Conservation (phyloP, 805 yeast genomes). For the Candida quercuum region DNA sequence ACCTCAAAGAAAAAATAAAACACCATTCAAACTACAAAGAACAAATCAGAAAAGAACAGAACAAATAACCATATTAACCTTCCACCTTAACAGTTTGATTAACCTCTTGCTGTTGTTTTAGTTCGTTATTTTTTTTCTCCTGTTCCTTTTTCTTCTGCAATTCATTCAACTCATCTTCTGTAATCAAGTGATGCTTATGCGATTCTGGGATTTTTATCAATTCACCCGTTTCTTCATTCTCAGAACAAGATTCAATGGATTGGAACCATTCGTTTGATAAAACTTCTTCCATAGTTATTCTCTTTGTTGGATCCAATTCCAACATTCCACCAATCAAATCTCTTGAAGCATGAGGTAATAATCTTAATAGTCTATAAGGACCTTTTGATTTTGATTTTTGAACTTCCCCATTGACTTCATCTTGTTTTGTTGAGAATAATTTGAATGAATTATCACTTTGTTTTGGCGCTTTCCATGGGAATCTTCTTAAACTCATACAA, state of each 20-base stretch:
- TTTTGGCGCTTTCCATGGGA: slow-evolving; percentile 96
- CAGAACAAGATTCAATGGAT: slow-evolving; percentile 49
- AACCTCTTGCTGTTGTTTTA: slow-evolving; percentile 13
- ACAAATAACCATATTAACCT: too few relatives aligned
- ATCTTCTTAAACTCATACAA: slow-evolving; percentile 80
- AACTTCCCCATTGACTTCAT: slow-evolving; percentile 12
- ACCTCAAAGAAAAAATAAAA: too few relatives aligned
- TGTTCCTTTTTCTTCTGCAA: slow-evolving; percentile 32
- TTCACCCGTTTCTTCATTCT: slow-evolving; percentile 21
- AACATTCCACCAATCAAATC: slow-evolving; percentile 62
- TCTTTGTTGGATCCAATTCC: slow-evolving; percentile 46
- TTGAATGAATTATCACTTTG: slow-evolving; percentile 67
- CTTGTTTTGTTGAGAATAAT: slow-evolving; percentile 48
- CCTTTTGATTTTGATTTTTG: slow-evolving; percentile 48
- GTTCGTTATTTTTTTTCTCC: slow-evolving; percentile 24
- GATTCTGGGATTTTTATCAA: slow-evolving; percentile 25
- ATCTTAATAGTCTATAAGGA: slow-evolving; percentile 63
- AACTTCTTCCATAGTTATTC: slow-evolving; percentile 57
- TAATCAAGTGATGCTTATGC: slow-evolving; percentile 63
- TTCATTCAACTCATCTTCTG: slow-evolving; percentile 54
- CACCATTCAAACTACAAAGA: not conserved
- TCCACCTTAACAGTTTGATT: slow-evolving; percentile 13
- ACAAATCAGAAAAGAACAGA: too few relatives aligned
- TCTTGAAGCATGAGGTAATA: slow-evolving; percentile 66
- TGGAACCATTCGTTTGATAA: slow-evolving; percentile 51